Evolutionary conservation across 2,329 filamentous ascomycete genomes (phyloP), one percentile per base, ranked within the genome.

Genomic region (Paracamarosporium sp.): DNA sequence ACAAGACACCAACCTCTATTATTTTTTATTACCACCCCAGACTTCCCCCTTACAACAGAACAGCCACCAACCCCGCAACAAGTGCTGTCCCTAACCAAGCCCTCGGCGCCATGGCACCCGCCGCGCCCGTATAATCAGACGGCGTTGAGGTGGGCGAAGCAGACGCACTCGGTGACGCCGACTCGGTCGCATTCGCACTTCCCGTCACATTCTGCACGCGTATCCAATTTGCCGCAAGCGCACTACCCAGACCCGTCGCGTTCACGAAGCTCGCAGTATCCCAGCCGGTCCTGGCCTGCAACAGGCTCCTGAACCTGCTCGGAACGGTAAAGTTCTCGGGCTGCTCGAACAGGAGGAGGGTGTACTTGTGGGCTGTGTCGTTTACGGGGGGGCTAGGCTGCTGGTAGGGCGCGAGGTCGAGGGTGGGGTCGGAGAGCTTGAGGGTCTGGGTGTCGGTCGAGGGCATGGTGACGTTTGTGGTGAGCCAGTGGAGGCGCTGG

Each of bases 191-290:
- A 60, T 27, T 57, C 63, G 36, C 41, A 11, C 43, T 64, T 8
- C 62, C 69, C 6, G 63, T 70, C 17, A 63, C 27, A 50, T 77
- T 75, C 48, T 75, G 67, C 11, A 77, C 78, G 22, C 59, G 60
- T 45, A 81, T 76, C 62, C 73, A 81, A 56, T 77, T 80, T 6
- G 68, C 75, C 1, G 74, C 76, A 20, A 79, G 41, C 0, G 74
- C 69, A 1, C 28, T 24, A 0, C 59, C 51, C 5, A 81, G 50
- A 1, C 63, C 67, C 2, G 74, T 64, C 2, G 73, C 76, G 1
- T 57, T 45, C 2, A 75, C 64, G 59, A 81, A 80, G 24, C 64
- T 60, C 4, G 53, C 60, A 0, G 76, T 62, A 47, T 80, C 70
- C 57, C 80, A 80, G 11, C 71, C 68, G 0, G 74, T 56, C 5